Base-by-base conservation (phyloP, 495 filamentous ascomycete species). In the Aspergillus sclerotiicarbonarius region DNA sequence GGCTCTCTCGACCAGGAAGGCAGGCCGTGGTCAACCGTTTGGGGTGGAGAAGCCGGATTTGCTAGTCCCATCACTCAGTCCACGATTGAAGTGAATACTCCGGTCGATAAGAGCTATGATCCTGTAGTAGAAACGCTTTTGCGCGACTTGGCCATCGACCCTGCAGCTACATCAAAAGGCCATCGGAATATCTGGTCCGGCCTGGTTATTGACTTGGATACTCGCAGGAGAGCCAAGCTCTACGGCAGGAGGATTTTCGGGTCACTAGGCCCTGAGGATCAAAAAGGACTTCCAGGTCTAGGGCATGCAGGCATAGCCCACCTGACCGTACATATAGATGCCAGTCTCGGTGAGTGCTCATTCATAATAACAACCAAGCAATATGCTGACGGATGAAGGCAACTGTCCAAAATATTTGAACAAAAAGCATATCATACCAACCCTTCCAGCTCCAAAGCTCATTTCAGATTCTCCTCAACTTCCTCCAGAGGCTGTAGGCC, bases 331-430 rank as follows among this genome's bases (percentile, higher is more conserved):
- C 75, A 78, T 33, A 82, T 92, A 55, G 80, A 88, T 54, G 86
- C 87, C 62, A 86, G 81, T 67, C 65, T 94, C 32, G 86, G 86
- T 76, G 70, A 62, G 72, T 62, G 2, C 21, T 59, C 47, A 54
- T 20, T 53, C 4, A 3, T 29, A 8, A 18, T 33, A 10, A 59
- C 33, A 20, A 2, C 21, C 31, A 21, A 49, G 31, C 6, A 15
- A 30, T 13, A 21, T 7, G 33, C 64, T 67, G 4, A 67, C 29
- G n/a, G 12, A 25, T 12, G 49, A 29, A 80, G 72, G 80, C 12
- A 92, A 92, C 58, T 93, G 90, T 64, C 90, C 90, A 0, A 95
- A 93, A 72, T 93, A 95, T 60, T 60, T 94, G 19, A 92, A 91
- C 71, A 82, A 81, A 58, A 90, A 88, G 66, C 75, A 76, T 21